phyloP scores from a whole-genome alignment of 768 basidiomycete genomes.

The Tulasnella sp. region DNA sequence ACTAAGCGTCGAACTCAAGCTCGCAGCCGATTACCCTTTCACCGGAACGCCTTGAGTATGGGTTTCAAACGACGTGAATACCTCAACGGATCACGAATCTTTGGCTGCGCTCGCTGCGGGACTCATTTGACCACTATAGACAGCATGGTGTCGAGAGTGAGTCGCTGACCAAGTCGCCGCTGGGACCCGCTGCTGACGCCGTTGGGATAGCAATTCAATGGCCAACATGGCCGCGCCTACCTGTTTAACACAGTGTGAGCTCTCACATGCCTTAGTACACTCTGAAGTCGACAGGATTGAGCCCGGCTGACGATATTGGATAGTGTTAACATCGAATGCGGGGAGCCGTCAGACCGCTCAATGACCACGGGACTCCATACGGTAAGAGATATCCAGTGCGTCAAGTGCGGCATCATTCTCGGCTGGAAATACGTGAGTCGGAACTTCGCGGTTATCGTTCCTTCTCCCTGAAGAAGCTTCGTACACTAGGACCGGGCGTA shows the following conservation, averaged over 20 bases:
- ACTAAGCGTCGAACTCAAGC: background rate
- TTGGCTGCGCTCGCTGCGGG: slow-evolving; percentile 78
- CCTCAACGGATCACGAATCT: slow-evolving; percentile 76
- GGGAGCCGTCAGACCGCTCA: slow-evolving; percentile 79
- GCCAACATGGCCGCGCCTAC: slow-evolving; percentile 92
- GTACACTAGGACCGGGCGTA: slow-evolving; percentile 77
- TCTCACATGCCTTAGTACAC: background rate
- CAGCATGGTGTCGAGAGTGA: slow-evolving; percentile 81
- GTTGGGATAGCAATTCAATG: slow-evolving; percentile 76
- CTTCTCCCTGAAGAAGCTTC: slow-evolving; percentile 14
- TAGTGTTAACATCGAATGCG: slow-evolving; percentile 88
- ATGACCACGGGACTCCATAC: slow-evolving; percentile 98
- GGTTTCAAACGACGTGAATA: slow-evolving; percentile 86
- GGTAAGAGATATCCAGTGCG: slow-evolving; percentile 90
- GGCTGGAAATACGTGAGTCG: slow-evolving; percentile 97
- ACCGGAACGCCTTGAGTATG: slow-evolving; percentile 40
- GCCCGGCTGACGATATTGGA: slow-evolving; percentile 19
- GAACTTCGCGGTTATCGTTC: background rate
- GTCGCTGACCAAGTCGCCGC: slow-evolving; percentile 27
- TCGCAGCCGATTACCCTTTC: background rate
- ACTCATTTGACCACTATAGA: slow-evolving; percentile 89
- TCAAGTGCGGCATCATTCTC: slow-evolving; percentile 75
- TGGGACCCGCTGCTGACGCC: background rate
- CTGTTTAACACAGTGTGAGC: slow-evolving; percentile 90
- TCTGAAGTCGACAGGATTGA: background rate